Evolutionary conservation across 352 stramenopile species (phyloP), one percentile per base, ranked within the genome.

Genomic region (Phytopythium mirpurense): DNA sequence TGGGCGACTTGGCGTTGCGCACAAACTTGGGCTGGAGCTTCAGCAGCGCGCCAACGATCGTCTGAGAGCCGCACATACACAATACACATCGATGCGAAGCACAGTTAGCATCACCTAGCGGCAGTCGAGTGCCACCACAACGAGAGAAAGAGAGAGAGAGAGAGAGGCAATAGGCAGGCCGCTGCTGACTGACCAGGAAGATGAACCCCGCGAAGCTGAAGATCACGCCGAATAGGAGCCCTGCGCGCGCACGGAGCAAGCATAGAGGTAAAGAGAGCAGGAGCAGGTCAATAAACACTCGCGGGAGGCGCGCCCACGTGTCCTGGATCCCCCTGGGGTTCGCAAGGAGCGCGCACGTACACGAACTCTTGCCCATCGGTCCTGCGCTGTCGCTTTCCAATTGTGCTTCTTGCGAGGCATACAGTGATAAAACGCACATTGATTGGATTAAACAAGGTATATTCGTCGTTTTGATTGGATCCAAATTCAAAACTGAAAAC

Each of bases 21-120:
- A 93, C 69, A 53, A 82, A 93, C 64, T 74, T 51, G 9, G 80
- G 80, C 60, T 93, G 80, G 37, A 89, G 63, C 62, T 89, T 89
- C 27, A 93, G 64, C 49, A 93, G 51, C 15, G 68, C 71, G 23
- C 83, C 83, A 27, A 93, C 48, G 49, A 88, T 76, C 36, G 84
- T 64, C 83, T 93, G 31, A 32, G 29, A 32, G 29, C 29, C 5
- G 19, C 36, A 41, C 36, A 11, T 10, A 5, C 4, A 21, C 34
- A 38, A 38, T 9, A 6, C 16, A 21, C 36, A 32, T 32, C 5
- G 5, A 9, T 9, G 29, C 29, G 29, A 32, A 9, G n/a, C n/a
- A n/a, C n/a, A n/a, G n/a, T n/a, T n/a, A n/a, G n/a, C n/a, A n/a
- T n/a, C n/a, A n/a, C n/a, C n/a, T n/a, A n/a, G n/a, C n/a, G n/a